Base-by-base conservation (phyloP, 2,329 filamentous ascomycete genomes). In the Fusarium tanahbumbuense region DNA sequence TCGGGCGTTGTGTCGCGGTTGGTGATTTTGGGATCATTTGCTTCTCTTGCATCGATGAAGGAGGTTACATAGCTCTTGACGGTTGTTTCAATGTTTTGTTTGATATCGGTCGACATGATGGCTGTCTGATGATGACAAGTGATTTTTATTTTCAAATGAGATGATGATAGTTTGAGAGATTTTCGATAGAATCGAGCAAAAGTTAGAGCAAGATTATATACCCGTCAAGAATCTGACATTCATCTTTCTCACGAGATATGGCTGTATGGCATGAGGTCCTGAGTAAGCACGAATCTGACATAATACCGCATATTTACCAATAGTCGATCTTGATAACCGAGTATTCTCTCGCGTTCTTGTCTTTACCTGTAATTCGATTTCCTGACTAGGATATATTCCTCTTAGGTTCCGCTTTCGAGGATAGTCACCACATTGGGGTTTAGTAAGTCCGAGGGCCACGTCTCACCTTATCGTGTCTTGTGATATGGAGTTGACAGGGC, bases 1-100 rank as follows among this genome's bases (percentile, higher is more conserved):
- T 64, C 42, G 5, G 23, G 4, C 4, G 55, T 44, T 23, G 52
- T 27, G 4, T 68, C 20, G 7, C 63, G 55, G 32, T 70, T 70
- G 10, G 57, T 50, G 6, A 70, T 18, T 0, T 49, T 20, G 3
- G 63, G 41, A 3, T 70, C 32, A 12, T 68, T 64, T 5, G 67
- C 40, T 2, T 16, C 27, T 8, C 40, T 57, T 11, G 54, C 63
- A 3, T 70, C 67, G 10, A 50, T 37, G 15, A 68, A 70, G 3
- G 58, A 57, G 22, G 44, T 8, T 7, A 70, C 22, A 27, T 64
- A 68, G 8, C 41, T 45, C 23, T 53, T 59, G 2, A 50, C 27
- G 1, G 68, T 58, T 6, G 22, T 23, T 8, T 68, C 63, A 15
- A 70, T 70, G 12, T 34, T 23, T 23, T 49, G 23, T 46, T 49